Evolutionary conservation across 352 stramenopile species (phyloP).

Genomic region (Pythium angustatum): DNA sequence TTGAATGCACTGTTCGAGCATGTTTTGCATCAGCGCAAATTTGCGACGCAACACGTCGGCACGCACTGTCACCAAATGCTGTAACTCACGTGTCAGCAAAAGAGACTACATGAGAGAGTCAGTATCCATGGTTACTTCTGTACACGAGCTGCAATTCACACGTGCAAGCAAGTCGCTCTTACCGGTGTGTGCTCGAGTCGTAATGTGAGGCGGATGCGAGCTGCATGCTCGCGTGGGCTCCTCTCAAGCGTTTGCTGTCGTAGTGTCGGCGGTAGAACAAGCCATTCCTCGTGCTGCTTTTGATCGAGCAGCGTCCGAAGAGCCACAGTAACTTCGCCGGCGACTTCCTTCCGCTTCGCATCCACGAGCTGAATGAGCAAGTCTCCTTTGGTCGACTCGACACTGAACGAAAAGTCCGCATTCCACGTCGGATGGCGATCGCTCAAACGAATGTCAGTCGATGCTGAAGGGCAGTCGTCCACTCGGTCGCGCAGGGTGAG

Average conservation of each 20-base stretch:
- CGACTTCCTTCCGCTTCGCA: conserved; percentile 42
- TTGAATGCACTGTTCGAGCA: conserved; percentile 24
- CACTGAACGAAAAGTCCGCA: conserved; percentile 33
- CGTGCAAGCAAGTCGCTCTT: not conserved
- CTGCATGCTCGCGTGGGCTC: conserved; percentile 31
- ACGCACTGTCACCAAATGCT: conserved; percentile 40
- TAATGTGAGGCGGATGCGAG: conserved; percentile 41
- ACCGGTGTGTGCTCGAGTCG: conserved; percentile 64
- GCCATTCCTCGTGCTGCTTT: conserved; percentile 59
- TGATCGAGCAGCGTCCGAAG: conserved; percentile 62
- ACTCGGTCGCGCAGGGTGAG: conserved; percentile 32
- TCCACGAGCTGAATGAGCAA: conserved; percentile 60
- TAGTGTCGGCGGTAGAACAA: conserved; percentile 55
- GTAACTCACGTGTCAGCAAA: conserved; percentile 53
- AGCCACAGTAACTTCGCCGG: conserved; percentile 45
- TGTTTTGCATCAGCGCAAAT: conserved; percentile 44
- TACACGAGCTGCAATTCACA: too few relatives aligned
- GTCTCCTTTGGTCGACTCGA: conserved; percentile 46
- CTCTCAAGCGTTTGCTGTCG: conserved; percentile 62
- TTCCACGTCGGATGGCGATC: conserved; percentile 55
- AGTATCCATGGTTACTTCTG: too few relatives aligned
- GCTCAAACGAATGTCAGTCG: conserved; percentile 42
- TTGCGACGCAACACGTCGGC: conserved; percentile 27
- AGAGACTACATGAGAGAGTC: conserved; percentile 38
- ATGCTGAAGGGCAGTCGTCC: conserved; percentile 5